Evolutionary conservation across 352 stramenopile genomes (phyloP), one percentile per base, ranked within the genome.

Genomic region (Pythium diclinum): DNA sequence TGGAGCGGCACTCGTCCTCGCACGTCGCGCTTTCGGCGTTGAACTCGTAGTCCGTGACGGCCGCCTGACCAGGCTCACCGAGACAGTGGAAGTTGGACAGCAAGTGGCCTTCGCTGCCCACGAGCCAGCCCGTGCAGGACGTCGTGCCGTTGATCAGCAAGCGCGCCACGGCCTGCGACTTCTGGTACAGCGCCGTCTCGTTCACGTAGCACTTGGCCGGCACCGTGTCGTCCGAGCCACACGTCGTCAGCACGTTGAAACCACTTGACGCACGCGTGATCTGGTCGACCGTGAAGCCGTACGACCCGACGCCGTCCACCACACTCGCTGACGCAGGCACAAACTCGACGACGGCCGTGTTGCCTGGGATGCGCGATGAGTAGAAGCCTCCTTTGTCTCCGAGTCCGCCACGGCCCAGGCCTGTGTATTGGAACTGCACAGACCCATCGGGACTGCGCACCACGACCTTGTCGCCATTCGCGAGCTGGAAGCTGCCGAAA

Each of bases 1-100:
- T 68, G 6, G 30, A 58, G 52, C 74, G 69, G 54, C 78, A 91
- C 32, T 86, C 51, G 13, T 75, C 75, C 19, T 67, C 71, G 42
- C 84, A 93, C n/a, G 59, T 64, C 17, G 40, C 23, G 53, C 59
- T 72, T 51, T 72, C 65, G 51, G 60, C 65, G 8, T 36, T 16
- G 40, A 68, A 54, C 54, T 72, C 65, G 42, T 60, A 56, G 40
- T 74, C 67, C 23, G 36, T 55, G 34, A 33, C 52, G 17, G 28
- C 17, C 16, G 61, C 55, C 7, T 71, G n/a, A n/a, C 59, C 40
- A 9, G 28, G n/a, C 47, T 54, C 47, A 5, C 59, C 47, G 23
- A 76, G 49, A 58, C 69, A 76, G 63, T 76, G 69, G 47, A 61
- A 62, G 58, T 76, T 76, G 54, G 69, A 65, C 34, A 76, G 54